A percentile compares a stretch with the other conserved stretches of the same genome.
Conservation (phyloP, 139 green algal species). For the Trebouxia sp. region DNA sequence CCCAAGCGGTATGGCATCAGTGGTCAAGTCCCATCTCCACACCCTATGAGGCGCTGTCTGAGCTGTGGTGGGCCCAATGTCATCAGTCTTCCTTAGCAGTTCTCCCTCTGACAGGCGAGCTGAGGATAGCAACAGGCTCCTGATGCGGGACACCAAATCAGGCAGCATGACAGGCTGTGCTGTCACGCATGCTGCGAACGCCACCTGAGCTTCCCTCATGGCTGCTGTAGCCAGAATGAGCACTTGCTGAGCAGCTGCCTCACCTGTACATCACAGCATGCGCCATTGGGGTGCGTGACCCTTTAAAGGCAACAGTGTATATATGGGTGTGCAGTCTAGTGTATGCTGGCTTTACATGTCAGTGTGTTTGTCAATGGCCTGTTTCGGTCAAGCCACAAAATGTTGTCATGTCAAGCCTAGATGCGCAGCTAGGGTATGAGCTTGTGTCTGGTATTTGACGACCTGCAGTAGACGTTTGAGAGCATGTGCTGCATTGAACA, state of each 20-base stretch:
- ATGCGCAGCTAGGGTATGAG: no score
- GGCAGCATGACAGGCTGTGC: slow-evolving; percentile 19
- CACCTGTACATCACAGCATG: not conserved
- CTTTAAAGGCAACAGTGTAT: no score
- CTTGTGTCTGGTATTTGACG: no score
- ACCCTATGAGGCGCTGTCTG: not conserved
- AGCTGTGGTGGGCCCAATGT: not conserved
- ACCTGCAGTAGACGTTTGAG: no score
- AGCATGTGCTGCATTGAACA: no score
- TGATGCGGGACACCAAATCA: not conserved
- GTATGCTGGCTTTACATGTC: no score
- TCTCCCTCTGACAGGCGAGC: slow-evolving; percentile 17
- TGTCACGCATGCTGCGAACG: not conserved
- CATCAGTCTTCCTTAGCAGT: slow-evolving; percentile 10
- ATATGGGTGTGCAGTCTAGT: no score
- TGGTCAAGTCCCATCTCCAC: slow-evolving; percentile 22
- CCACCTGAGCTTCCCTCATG: not conserved
- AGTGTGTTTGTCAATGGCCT: no score
- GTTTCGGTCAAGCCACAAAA: no score
- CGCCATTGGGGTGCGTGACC: not conserved
- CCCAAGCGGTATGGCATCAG: not conserved
- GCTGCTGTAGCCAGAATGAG: not conserved
- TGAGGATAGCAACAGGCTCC: slow-evolving; percentile 11
- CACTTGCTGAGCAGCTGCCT: slow-evolving; percentile 22
- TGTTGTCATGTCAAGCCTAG: no score